Base-by-base conservation (phyloP, 345 rosid genomes). In the Geranium brycei region DNA sequence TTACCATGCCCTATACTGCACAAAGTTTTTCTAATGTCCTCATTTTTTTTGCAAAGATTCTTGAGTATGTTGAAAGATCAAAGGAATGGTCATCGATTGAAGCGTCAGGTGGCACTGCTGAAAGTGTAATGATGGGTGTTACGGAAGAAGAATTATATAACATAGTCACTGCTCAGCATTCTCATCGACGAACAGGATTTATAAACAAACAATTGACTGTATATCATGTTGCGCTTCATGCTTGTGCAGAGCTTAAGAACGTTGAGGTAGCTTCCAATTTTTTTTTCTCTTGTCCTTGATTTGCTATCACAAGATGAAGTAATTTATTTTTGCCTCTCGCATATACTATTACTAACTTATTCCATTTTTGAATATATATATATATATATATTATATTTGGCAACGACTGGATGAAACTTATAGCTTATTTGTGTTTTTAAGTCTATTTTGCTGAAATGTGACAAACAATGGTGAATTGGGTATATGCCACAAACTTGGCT, bases 21-120 rank as follows among this genome's bases (percentile, higher is more conserved):
- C 31, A 7, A 57, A 19, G 16, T n/a, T 0, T 70, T 18, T 70
- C 31, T 53, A 47, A 47, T 47, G 11, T 2, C 15, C 14, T 47
- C 14, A 6, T 47, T 67, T 15, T 57, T 67, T 58, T 51, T 67
- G 69, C 51, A 71, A 77, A 90, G 97, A 88, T 93, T 68, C 80
- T 93, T 38, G 97, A 88, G 80, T 71, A 86, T 19, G 97, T 84
- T 60, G 92, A 85, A 81, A 87, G 74, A 70, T 90, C 99, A 58
- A 90, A 90, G 68, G 89, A 91, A 56, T 93, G 96, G 97, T 83
- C 96, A 60, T 74, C 95, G 3, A 77, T 84, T 74, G 97, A 93
- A 68, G 71, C 75, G 68, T 62, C 86, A 60, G 75, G 55, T 57
- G 72, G 68, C 68, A 84, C 78, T 76, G 87, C 89, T 40, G 95